Percentiles rank a stretch among this genome's conserved stretches.
Conservation (phyloP, 208 protist genomes). For the Strigomonas galati region DNA sequence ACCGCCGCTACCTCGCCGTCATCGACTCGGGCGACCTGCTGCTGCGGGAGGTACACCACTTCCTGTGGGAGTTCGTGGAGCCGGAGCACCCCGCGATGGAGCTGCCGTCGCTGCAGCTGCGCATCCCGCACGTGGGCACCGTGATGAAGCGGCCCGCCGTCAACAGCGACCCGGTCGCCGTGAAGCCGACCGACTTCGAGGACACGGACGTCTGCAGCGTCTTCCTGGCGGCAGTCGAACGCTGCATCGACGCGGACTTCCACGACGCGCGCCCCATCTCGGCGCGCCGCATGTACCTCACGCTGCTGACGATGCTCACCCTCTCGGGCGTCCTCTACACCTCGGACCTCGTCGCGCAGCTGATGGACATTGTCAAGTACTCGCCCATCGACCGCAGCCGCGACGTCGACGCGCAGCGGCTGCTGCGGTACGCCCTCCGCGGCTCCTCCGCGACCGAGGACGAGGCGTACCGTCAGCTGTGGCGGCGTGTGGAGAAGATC, state of each 20-base stretch:
- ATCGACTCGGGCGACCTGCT: conserved; percentile 48
- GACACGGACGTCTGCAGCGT: conserved; percentile 78
- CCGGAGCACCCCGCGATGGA: conserved; percentile 73
- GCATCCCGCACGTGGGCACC: conserved; percentile 69
- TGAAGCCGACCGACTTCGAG: conserved; percentile 61
- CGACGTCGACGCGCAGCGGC: conserved; percentile 66
- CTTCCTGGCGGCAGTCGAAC: conserved; percentile 69
- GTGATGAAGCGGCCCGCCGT: conserved; percentile 52
- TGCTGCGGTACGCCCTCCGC: conserved; percentile 72
- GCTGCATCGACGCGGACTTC: conserved; percentile 63
- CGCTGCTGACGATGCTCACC: conserved; percentile 73
- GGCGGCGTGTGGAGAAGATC: conserved; percentile 43
- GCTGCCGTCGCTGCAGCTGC: conserved; percentile 57
- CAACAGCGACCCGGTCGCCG: neutral
- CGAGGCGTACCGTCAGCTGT: conserved; percentile 46
- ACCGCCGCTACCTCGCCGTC: conserved; percentile 60
- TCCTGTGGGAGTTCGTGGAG: conserved; percentile 81
- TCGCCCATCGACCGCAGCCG: conserved; percentile 34
- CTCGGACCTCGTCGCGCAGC: conserved; percentile 71
- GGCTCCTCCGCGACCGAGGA: conserved; percentile 60
- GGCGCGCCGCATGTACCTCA: conserved; percentile 70
- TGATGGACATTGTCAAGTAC: conserved; percentile 90
- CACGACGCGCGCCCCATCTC: conserved; percentile 46
- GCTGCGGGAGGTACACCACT: conserved; percentile 73
- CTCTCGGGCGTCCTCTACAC: conserved; percentile 81